Percentiles rank a stretch among this genome's conserved stretches.
Evolutionary conservation across 2,329 filamentous ascomycete species (phyloP).

Genomic region (Pseudocercospora fuligena): DNA sequence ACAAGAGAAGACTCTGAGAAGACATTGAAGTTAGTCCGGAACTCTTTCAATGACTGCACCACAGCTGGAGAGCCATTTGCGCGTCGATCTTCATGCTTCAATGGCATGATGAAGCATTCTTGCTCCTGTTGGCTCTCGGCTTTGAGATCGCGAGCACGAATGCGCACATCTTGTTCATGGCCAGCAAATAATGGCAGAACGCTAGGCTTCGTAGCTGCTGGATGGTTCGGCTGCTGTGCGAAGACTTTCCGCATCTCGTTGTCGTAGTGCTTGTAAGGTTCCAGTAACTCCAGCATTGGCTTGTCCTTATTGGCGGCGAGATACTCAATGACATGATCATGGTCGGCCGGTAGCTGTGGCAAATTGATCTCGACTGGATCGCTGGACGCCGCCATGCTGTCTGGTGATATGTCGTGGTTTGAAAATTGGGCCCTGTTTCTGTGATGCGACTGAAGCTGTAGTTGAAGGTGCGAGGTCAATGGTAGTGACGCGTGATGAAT

Average conservation of each 20-base stretch:
- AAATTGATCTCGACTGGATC: conserved; percentile 31
- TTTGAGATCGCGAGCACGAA: conserved; percentile 64
- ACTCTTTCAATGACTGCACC: conserved; percentile 69
- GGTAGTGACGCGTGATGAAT: neutral
- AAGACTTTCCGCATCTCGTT: conserved; percentile 68
- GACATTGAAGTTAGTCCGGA: conserved; percentile 77
- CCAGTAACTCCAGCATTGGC: conserved; percentile 62
- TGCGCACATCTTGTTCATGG: conserved; percentile 60
- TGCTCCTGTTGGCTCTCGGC: conserved; percentile 65
- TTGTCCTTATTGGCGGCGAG: conserved; percentile 60
- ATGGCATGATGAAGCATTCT: conserved; percentile 70
- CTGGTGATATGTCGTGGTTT: neutral
- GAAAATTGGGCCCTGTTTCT: neutral
- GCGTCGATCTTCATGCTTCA: conserved; percentile 66
- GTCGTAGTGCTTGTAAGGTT: conserved; percentile 72
- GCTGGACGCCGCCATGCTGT: conserved; percentile 20
- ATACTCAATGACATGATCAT: conserved; percentile 55
- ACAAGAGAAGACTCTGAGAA: conserved; percentile 79
- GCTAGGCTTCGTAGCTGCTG: conserved; percentile 64
- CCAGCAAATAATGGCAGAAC: conserved; percentile 68
- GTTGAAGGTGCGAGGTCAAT: neutral
- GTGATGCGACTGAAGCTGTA: neutral
- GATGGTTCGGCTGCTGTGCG: conserved; percentile 68
- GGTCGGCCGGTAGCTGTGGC: conserved; percentile 45
- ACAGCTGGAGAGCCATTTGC: conserved; percentile 68